Evolutionary conservation across 2,329 filamentous ascomycete genomes (phyloP), one percentile per base, ranked within the genome.

Genomic region (Aspergillus sp.): DNA sequence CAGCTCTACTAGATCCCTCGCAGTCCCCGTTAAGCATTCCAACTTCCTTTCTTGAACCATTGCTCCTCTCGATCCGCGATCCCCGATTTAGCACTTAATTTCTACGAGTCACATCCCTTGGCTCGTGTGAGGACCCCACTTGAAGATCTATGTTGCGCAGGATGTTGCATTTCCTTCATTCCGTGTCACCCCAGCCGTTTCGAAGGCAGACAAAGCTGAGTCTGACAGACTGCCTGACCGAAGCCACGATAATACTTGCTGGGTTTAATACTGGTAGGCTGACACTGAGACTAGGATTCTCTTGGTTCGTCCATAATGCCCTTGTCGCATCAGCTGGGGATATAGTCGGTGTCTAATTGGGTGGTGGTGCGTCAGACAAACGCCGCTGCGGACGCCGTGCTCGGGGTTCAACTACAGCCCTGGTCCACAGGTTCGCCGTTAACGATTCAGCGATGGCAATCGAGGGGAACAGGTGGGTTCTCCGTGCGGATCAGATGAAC

Each of bases 171-270:
- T 34, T 48, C 27, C 37, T 15, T 41, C 12, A 12, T 40, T 30
- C 34, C 37, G 46, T 55, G 39, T 44, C 24, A 55, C 53, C 46
- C 37, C 53, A 20, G 53, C 53, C 46, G 53, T 50, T 49, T 44
- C 37, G 11, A 49, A 22, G 12, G 15, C 45, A 33, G 24, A 20
- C 37, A 33, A 19, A 51, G 52, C 44, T 47, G 52, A 48, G 46
- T 37, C 44, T 30, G 27, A 11, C 27, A 9, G 9, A 30, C 27
- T 30, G 27, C 8, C 27, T 30, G 27, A 30, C 27, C 52, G 34
- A 27, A 15, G 37, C 34, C 39, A 55, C 54, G 54, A 56, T 50
- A 39, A 51, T 51, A 19, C 11, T 39, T 30, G 41, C 45, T 24
- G 15, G 45, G 24, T n/a, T 49, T 40, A 54, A n/a, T 19, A 8